Evolutionary conservation across 257 asterid species (phyloP).

Genomic region (Primulina eburnea): DNA sequence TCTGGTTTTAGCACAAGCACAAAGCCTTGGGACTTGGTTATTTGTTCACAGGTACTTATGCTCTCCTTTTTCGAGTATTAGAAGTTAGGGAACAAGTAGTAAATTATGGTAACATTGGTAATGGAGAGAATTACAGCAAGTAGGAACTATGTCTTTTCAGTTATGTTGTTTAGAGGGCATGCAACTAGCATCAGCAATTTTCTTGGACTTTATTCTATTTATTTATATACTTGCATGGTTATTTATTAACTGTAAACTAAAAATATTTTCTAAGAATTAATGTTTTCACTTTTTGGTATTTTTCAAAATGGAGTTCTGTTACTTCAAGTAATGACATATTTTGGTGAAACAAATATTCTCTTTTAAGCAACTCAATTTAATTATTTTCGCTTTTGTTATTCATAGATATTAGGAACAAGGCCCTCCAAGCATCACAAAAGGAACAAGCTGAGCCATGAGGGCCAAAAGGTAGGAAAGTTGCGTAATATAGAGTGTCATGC

Average conservation of each 20-base stretch:
- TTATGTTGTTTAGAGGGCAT: no score
- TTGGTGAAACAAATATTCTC: not conserved
- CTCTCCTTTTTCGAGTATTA: not conserved
- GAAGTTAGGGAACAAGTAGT: no score
- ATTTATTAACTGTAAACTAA: no score
- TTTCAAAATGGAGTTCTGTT: not conserved
- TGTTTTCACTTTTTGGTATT: not conserved
- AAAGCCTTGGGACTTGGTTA: not conserved
- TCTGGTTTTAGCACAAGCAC: no score
- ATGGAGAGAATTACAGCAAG: no score
- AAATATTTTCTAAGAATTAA: not conserved
- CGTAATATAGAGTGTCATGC: not conserved
- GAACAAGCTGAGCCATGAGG: slow-evolving; percentile 15
- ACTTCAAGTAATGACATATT: not conserved
- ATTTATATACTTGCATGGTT: not conserved
- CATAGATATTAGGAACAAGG: not conserved
- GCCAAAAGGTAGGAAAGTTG: not conserved
- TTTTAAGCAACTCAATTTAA: not conserved
- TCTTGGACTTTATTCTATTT: not conserved
- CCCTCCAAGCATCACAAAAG: slow-evolving; percentile 23
- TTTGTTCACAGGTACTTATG: not conserved
- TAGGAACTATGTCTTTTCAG: not conserved
- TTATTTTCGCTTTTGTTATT: not conserved
- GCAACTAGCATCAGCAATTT: no score
- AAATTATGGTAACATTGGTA: no score